Conservation (phyloP, 148 eudicot genomes). For the Linanthus parryae region DNA sequence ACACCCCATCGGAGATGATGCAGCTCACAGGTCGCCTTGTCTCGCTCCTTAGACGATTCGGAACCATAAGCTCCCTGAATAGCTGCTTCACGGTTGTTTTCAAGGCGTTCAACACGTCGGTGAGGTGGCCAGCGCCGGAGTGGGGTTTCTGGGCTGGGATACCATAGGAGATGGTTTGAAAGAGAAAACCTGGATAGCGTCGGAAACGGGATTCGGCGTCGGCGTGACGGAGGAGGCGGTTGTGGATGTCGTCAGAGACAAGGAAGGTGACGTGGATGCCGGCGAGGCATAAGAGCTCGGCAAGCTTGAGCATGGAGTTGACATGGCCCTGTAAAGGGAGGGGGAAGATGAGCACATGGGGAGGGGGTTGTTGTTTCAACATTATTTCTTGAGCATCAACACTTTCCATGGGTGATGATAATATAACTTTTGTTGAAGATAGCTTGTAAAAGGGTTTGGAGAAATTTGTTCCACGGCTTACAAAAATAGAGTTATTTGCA, state of each 20-base stretch:
- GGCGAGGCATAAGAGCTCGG: slow-evolving; percentile 35
- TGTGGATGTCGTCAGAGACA: slow-evolving; percentile 16
- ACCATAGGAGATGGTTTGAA: slow-evolving; percentile 27
- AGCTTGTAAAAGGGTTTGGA: no score
- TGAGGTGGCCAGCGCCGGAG: slow-evolving; percentile 17
- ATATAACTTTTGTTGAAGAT: no score
- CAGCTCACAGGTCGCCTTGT: slow-evolving; percentile 13
- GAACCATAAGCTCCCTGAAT: slow-evolving; percentile 16
- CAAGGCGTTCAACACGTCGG: slow-evolving; percentile 25
- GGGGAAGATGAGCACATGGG: slow-evolving; percentile 33
- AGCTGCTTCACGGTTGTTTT: slow-evolving; percentile 10
- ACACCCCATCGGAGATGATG: slow-evolving; percentile 28
- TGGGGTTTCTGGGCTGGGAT: slow-evolving; percentile 27
- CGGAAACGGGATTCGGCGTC: slow-evolving; percentile 20
- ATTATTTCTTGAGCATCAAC: no score
- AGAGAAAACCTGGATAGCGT: slow-evolving; percentile 18
- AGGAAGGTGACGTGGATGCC: slow-evolving; percentile 29
- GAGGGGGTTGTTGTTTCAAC: neutral
- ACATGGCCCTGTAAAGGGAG: slow-evolving; percentile 30
- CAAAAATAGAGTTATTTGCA: no score
- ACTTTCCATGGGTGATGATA: no score
- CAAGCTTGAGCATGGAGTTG: slow-evolving; percentile 36
- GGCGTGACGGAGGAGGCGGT: slow-evolving; percentile 28
- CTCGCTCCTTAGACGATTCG: neutral
- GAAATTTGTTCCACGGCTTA: no score